A percentile compares a stretch with the other conserved stretches of the same genome.
Conservation (phyloP, 139 green algal species). For the Asterochloris erici region DNA sequence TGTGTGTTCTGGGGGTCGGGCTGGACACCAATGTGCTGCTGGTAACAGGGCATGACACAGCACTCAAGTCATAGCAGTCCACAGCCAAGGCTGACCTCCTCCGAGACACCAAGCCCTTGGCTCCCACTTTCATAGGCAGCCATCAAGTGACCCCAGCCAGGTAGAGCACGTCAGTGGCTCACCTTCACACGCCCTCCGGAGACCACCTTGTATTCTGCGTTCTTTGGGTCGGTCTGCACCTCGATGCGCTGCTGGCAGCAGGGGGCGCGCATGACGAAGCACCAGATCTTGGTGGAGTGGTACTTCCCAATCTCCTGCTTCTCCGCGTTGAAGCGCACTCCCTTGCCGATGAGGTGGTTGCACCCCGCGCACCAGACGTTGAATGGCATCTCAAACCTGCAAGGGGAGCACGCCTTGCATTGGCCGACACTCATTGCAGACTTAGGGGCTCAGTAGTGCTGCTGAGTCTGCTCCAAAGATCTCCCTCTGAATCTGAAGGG, state of each 20-base stretch:
- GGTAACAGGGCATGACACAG: no score
- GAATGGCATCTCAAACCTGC: constrained; percentile 95
- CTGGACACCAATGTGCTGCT: no score
- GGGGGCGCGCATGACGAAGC: constrained; percentile 86
- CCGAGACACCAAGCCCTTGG: no score
- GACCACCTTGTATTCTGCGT: constrained; percentile 80
- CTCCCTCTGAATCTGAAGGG: no score
- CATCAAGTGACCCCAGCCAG: no score
- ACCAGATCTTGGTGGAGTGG: constrained; percentile 88
- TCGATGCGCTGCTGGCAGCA: constrained; percentile 84
- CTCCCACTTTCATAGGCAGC: no score
- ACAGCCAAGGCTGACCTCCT: no score
- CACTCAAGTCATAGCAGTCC: no score
- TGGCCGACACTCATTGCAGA: not conserved
- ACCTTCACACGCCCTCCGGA: constrained; percentile 57
- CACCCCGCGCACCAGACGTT: constrained; percentile 91
- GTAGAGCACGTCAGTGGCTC: not conserved
- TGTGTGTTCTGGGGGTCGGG: no score
- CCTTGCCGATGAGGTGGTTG: constrained; percentile 88
- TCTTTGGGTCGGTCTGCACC: constrained; percentile 92
- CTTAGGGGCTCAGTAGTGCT: no score
- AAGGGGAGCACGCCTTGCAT: constrained; percentile 11
- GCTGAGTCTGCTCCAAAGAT: no score
- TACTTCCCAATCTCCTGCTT: constrained; percentile 92
- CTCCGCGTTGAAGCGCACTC: constrained; percentile 97